These are phyloP conservation scores for Phytophthora colocasiae DNA, from an alignment of 352 stramenopile genomes.

Conservation along the genomic window DNA sequence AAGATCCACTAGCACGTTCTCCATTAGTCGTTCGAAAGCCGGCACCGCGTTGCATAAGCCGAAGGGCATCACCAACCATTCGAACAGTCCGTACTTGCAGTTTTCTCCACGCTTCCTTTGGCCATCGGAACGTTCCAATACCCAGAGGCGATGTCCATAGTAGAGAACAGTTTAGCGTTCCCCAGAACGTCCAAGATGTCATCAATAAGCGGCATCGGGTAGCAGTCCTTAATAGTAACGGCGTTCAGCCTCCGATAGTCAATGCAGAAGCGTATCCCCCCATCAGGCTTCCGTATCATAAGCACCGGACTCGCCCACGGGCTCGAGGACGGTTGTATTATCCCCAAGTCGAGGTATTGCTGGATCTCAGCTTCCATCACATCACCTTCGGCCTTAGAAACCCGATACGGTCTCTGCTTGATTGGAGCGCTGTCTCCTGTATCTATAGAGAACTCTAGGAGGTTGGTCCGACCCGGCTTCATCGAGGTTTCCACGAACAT, in stretches of 20 bases:
- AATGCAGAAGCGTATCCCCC: background rate
- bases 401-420: background rate
- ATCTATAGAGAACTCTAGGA: conserved; percentile 5
- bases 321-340: background rate
- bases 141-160: background rate
- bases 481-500: conserved; percentile 12
- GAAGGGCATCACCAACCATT: no score
- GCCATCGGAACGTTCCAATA: background rate
- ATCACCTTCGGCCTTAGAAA: conserved; percentile 5
- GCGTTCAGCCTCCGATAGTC: background rate
- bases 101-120: background rate
- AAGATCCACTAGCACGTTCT: no score
- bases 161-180: background rate
- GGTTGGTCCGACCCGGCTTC: background rate
- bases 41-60: no score
- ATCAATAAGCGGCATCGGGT: background rate
- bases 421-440: conserved; percentile 1
- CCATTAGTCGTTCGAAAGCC: no score
- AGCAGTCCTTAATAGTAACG: background rate
- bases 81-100: no score
- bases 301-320: background rate
- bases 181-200: background rate
- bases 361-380: conserved; percentile 3
- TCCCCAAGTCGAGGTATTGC: background rate
- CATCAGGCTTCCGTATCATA: background rate